Base-by-base conservation (phyloP, 2,329 filamentous ascomycete species). In the Epichloe scottii region DNA sequence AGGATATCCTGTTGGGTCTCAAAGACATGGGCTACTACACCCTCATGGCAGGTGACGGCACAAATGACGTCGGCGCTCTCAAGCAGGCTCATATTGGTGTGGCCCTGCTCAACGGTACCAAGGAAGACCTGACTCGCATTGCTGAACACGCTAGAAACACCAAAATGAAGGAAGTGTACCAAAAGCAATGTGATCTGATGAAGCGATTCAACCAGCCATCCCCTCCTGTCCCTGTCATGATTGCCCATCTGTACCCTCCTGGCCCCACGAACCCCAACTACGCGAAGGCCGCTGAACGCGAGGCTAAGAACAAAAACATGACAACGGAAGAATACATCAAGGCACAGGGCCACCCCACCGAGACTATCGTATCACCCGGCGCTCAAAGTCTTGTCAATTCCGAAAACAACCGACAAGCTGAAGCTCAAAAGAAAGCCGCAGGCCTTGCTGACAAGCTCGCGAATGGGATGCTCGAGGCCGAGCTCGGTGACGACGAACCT, bases 41-140 rank as follows among this genome's bases (percentile, higher is more conserved):
- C 33, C 79, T 98, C 55, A 98, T 98, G 93, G 94, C 90, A 60
- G 93, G 93, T 68, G 93, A 98, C 63, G 93, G 93, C 56, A 98
- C 93, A 51, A 98, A 98, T 67, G 93, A 98, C 63, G 93, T 98
- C 51, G 93, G 93, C 57, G 93, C 93, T 43, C 74, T 98, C 63
- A 98, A 98, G 75, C 93, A 98, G 71, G 93, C 93, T 40, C 93
- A 98, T 64, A 89, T 98, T 56, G 93, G 93, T 69, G 87, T 98
- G 56, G 93, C 93, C 21, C 81, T 98, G 47, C 81, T 98, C 59
- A 98, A 98, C 68, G 93, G 93, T 56, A 94, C 90, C 1, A 85
- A 83, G 58, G 87, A 97, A 21, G 93, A 97, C 65, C 78, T 98
- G 50, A 84, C 83, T 51, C 89, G 85, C 66, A 98, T 98, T 60